phyloP scores from a whole-genome alignment of 139 green algal species.

The Desmodesmus armatus region DNA sequence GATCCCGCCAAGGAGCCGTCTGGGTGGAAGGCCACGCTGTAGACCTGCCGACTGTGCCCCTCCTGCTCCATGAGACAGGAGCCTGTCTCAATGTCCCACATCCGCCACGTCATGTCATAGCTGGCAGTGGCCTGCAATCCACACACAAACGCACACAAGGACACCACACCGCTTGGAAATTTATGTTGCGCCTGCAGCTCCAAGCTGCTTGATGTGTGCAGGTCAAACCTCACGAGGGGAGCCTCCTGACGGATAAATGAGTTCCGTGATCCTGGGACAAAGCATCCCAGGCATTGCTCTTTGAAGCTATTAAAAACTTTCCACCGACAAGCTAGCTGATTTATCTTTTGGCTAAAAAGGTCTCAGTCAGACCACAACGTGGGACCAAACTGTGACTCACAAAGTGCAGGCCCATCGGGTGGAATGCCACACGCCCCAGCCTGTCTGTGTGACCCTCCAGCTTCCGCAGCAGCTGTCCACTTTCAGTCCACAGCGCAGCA shows the following conservation, averaged over 20 bases:
- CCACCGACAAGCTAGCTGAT: no score
- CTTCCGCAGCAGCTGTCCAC: conserved; percentile 68
- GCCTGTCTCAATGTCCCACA: conserved; percentile 94
- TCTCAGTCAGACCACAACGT: no score
- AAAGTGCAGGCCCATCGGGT: conserved; percentile 89
- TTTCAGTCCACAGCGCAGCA: conserved; percentile 43
- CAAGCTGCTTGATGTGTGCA: no score
- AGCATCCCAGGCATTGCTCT: no score
- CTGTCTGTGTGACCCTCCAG: conserved; percentile 89
- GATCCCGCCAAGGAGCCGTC: conserved; percentile 86
- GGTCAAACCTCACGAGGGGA: no score
- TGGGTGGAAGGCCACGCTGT: conserved; percentile 91
- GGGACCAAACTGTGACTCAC: no score
- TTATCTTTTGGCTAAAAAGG: no score
- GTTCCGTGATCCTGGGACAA: no score
- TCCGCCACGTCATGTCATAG: conserved; percentile 96
- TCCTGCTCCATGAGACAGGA: conserved; percentile 95
- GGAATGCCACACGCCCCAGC: conserved; percentile 87
- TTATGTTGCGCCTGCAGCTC: no score
- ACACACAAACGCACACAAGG: not conserved
- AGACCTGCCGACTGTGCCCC: conserved; percentile 93
- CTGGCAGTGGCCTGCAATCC: conserved; percentile 76
- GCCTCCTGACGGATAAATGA: no score
- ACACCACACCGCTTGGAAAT: no score
- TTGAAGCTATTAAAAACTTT: no score